Evolutionary conservation across 2,329 filamentous ascomycete genomes (phyloP).

Genomic region (Colletotrichum sp.): DNA sequence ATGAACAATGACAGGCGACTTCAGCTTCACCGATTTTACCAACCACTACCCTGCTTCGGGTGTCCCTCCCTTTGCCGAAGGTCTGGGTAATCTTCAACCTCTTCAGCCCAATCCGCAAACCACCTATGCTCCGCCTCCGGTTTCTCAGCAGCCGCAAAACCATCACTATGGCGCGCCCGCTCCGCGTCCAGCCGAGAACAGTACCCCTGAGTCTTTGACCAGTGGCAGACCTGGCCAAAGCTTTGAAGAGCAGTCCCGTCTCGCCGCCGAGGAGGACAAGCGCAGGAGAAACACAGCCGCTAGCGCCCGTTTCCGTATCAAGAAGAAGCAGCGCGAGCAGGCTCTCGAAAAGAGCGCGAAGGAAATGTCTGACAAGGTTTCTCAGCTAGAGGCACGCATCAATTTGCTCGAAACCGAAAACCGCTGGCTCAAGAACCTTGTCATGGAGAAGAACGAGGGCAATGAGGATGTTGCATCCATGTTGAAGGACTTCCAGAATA

Average conservation of each 20-base stretch:
- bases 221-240: conserved; percentile 50
- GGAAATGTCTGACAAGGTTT: conserved; percentile 82
- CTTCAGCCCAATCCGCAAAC: conserved; percentile 58
- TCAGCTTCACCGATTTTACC: conserved; percentile 60
- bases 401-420: conserved; percentile 83
- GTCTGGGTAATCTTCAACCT: conserved; percentile 47
- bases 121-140: conserved; percentile 44
- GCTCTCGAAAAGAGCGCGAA: conserved; percentile 82
- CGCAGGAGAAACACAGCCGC: conserved; percentile 88
- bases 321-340: conserved; percentile 96
- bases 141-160: conserved; percentile 39
- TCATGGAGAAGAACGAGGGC: conserved; percentile 81
- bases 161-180: conserved; percentile 22
- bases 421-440: conserved; percentile 80
- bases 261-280: conserved; percentile 88
- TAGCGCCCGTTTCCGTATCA: conserved; percentile 86
- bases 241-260: conserved; percentile 74
- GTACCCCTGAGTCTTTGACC: conserved; percentile 46
- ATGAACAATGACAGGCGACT: conserved; percentile 60
- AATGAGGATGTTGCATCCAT: conserved; percentile 57
- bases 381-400: conserved; percentile 73
- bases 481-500: conserved; percentile 56
- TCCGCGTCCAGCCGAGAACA: conserved; percentile 46
- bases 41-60: conserved; percentile 45
- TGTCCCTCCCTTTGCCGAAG: conserved; percentile 41